phyloP scores from a whole-genome alignment of 2,329 filamentous ascomycete species.

The Sclerotinia glacialis region DNA sequence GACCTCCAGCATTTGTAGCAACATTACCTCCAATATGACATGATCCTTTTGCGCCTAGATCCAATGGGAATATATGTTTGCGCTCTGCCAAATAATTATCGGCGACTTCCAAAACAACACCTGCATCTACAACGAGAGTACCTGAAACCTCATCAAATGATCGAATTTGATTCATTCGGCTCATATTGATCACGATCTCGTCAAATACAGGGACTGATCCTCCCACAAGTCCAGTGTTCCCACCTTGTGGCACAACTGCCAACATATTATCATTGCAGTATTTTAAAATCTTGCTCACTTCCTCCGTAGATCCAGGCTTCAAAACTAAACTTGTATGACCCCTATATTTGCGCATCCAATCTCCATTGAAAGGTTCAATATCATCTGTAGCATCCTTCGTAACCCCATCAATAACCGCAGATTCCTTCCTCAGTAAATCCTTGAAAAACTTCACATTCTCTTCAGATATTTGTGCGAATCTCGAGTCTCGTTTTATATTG shows the following conservation, averaged over 20 bases:
- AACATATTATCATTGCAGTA: constrained; percentile 94
- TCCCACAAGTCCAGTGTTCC: constrained; percentile 93
- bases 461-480: constrained; percentile 68
- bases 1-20: constrained; percentile 89
- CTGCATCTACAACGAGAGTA: constrained; percentile 84
- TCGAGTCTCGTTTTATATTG: constrained; percentile 72
- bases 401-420: constrained; percentile 81
- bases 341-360: constrained; percentile 99
- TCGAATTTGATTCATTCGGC: constrained; percentile 85
- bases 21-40: constrained; percentile 97
- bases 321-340: constrained; percentile 85
- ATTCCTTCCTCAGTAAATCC: constrained; percentile 71
- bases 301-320: constrained; percentile 77
- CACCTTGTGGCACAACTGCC: constrained; percentile 94
- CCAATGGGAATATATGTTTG: constrained; percentile 88
- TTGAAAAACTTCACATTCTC: constrained; percentile 85
- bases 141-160: constrained; percentile 93
- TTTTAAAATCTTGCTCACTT: constrained; percentile 85
- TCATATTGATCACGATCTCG: constrained; percentile 90
- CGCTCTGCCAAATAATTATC: constrained; percentile 82
- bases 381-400: constrained; percentile 72
- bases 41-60: constrained; percentile 95
- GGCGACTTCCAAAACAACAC: constrained; percentile 83
- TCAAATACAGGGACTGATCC: constrained; percentile 97
- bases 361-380: constrained; percentile 87